A percentile compares a stretch with the other conserved stretches of the same genome.
Evolutionary conservation across 2,329 filamentous ascomycete genomes (phyloP).

Genomic region (Aspergillus ustus): DNA sequence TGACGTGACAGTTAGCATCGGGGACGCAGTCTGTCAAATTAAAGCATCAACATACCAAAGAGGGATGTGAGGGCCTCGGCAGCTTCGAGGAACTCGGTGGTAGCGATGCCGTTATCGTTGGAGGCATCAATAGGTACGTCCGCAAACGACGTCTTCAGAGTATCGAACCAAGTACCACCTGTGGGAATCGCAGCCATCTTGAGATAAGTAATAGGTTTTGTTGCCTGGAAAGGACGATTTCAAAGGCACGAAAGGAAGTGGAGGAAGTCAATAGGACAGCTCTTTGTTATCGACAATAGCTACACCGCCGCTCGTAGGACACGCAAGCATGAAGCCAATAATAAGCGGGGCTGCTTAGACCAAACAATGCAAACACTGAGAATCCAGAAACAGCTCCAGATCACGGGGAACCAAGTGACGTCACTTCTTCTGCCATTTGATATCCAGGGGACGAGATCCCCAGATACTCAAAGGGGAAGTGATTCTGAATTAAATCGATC

Average conservation of each 20-base stretch:
- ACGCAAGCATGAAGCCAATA: constrained; percentile 35
- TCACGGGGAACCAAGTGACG: constrained; percentile 28
- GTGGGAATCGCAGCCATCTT: constrained; percentile 37
- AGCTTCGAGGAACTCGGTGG: constrained; percentile 87
- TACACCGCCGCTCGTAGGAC: constrained; percentile 35
- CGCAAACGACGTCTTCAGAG: constrained; percentile 79
- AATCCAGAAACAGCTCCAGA: constrained; percentile 22
- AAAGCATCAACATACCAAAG: constrained; percentile 66
- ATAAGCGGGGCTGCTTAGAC: constrained; percentile 20
- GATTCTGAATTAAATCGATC: neutral
- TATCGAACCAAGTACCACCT: constrained; percentile 75
- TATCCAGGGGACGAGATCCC: neutral
- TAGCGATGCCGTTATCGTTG: constrained; percentile 77
- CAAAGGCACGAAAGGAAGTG: constrained; percentile 14
- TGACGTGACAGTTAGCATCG: constrained; percentile 17
- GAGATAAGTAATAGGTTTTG: constrained; percentile 6
- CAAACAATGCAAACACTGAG: constrained; percentile 38
- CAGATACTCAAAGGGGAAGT: neutral
- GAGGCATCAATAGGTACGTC: constrained; percentile 76
- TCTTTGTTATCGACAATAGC: constrained; percentile 24
- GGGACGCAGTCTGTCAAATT: neutral
- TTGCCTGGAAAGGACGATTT: constrained; percentile 9
- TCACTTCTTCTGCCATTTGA: constrained; percentile 29
- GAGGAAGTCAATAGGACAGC: neutral
- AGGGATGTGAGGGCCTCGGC: constrained; percentile 83